Conservation (phyloP, 225 moss, liverwort and hornwort genomes). For the Physcomitrellopsis africana region DNA sequence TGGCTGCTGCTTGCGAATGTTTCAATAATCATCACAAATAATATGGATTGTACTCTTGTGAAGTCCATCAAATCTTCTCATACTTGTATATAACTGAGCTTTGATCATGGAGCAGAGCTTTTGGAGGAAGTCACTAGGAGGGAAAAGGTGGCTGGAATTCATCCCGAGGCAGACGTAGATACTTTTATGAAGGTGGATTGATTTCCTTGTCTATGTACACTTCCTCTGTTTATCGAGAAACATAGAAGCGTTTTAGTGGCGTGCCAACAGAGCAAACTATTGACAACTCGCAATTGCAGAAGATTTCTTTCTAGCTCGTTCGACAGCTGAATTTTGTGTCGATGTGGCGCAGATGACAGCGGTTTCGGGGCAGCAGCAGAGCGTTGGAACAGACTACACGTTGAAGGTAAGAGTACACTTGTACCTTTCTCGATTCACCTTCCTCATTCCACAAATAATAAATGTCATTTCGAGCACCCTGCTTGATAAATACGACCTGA, state of each 20-base stretch:
- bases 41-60: too few species aligned
- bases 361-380: conserved; percentile 54
- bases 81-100: not conserved
- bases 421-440: not conserved
- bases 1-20: not conserved
- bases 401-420: conserved; percentile 59
- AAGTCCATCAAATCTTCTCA: not conserved
- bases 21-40: not conserved
- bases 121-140: conserved; percentile 55
- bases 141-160: conserved; percentile 57
- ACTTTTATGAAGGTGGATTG: conserved; percentile 54
- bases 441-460: not conserved
- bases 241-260: not conserved
- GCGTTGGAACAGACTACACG: conserved; percentile 62
- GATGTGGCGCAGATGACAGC: conserved; percentile 58
- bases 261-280: too few species aligned
- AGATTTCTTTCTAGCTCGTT: not conserved
- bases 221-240: not conserved
- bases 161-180: conserved; percentile 59
- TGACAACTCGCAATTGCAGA: not conserved
- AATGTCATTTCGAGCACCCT: not conserved
- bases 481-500: not conserved
- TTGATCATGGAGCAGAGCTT: conserved; percentile 39
- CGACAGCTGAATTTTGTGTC: not conserved
- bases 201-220: not conserved